Base-by-base conservation (phyloP, 2,329 filamentous ascomycete species). In the Pseudogymnoascus sp. region DNA sequence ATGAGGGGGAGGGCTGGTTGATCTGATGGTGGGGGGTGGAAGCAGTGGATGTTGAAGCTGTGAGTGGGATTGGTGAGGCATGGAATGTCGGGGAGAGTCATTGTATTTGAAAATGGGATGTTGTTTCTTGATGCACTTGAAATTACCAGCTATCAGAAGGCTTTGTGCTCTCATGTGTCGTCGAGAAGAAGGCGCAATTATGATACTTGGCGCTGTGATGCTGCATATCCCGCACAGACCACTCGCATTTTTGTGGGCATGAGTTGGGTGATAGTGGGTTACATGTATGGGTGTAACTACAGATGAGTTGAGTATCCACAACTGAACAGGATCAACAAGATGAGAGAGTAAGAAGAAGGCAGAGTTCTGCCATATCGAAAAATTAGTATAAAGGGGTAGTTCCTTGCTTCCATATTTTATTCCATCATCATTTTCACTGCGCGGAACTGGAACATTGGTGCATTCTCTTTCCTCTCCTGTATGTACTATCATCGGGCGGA, bases 11-110 rank as follows among this genome's bases (percentile, higher is more conserved):
- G 63, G 58, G 61, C 61, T 61, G 59, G 54, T 61, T 61, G 59
- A 58, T 58, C 39, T 28, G 22, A 64, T 41, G 57, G 62, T 41
- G 59, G 63, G 25, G 63, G 57, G 43, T 64, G 37, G 60, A 63
- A 65, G 43, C 57, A 16, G 62, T 65, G 59, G 38, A 65, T 14
- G 20, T 65, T 65, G 4, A n/a, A 65, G 3, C 33, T 63, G 35
- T 63, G 59, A 12, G n/a, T 41, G 2, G 60, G 38, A 22, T 65
- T 65, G 8, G 58, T 65, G 37, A 65, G 59, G 57, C 59, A 65
- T 63, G 43, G 62, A 59, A 65, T 63, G 12, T 65, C 38, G 25
- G 60, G 60, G 41, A 47, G 41, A 11, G 6, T 16, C 41, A 47
- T 39, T 43, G 20, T 43, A n/a, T 6, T 25, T 30, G 14, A 3